Conservation (phyloP, 768 basidiomycete species). For the Russula griseocarnosa region DNA sequence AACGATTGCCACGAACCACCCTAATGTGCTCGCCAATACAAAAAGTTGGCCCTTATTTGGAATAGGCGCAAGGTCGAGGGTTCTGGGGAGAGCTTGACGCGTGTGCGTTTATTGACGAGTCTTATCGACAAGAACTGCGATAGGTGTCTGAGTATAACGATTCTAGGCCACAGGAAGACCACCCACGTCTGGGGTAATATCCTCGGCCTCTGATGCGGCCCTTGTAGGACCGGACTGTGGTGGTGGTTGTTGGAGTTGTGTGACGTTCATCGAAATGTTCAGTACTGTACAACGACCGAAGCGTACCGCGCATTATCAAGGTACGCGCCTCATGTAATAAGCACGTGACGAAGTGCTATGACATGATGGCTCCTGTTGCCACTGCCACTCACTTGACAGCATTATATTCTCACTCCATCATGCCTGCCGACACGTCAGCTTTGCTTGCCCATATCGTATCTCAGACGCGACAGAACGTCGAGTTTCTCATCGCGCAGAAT, state of each 20-base stretch:
- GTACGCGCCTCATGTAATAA: neutral
- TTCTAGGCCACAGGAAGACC: neutral
- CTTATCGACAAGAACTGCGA: slow-evolving; percentile 39
- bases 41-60: slow-evolving; percentile 52
- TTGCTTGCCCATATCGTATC: slow-evolving; percentile 53
- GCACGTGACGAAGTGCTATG: neutral
- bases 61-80: slow-evolving; percentile 43
- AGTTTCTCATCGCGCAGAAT: slow-evolving; percentile 43
- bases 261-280: slow-evolving; percentile 23
- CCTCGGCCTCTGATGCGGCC: slow-evolving; percentile 23
- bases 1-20: slow-evolving; percentile 67
- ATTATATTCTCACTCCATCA: slow-evolving; percentile 9
- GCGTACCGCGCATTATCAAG: too few relatives aligned
- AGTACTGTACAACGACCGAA: neutral
- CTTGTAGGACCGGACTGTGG: slow-evolving; percentile 15
- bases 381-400: too few relatives aligned
- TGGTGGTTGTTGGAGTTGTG: slow-evolving; percentile 24
- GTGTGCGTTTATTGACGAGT: slow-evolving; percentile 55
- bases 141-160: neutral
- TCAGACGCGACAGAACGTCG: slow-evolving; percentile 47
- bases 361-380: too few relatives aligned
- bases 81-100: slow-evolving; percentile 56
- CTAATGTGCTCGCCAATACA: slow-evolving; percentile 53
- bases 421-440: slow-evolving; percentile 35
- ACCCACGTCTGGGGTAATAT: slow-evolving; percentile 26